Base-by-base conservation (phyloP, 108 stramenopile genomes). In the Conticribra weissflogii region DNA sequence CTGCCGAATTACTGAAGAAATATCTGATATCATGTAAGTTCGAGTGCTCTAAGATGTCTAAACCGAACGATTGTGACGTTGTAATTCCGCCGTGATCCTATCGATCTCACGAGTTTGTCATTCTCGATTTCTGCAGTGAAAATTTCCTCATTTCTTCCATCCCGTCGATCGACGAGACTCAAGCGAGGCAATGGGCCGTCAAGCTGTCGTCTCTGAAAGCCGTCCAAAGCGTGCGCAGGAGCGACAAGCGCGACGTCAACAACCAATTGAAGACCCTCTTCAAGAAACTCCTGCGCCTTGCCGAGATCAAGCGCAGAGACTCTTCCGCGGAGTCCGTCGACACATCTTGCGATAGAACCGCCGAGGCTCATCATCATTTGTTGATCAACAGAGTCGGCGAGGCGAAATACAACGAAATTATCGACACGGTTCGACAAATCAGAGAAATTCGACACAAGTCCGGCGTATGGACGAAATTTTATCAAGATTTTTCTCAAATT, bases 391-490 rank as follows among this genome's bases (percentile, higher is more conserved):
- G 33, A 1, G 23, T 72, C 50, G 71, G 71, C 41, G 71, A 72
- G 22, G 25, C 46, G 22, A 72, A 63, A 31, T 72, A 72, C 29
- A 54, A 72, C 15, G 61, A 63, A 30, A 46, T 72, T 34, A 1
- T 62, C 2, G 8, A 4, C 0, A 24, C 54, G 7, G 27, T 50
- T 12, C 48, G 63, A 14, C 45, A 72, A 46, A 56, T 72, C 36
- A 72, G 54, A 22, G 53, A 52, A 3, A 72, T 72, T 47, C 71
- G 71, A 16, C 41, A 55, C 22, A 47, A 22, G 16, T 72, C 71
- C 18, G 54, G 51, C 19, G 18, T 60, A 25, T 72, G 71, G 71
- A 72, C 71, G 2, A 63, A 72, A 47, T 72, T 61, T 34, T 63
- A 53, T 23, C 27, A 25, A 29, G 45, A 61, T 41, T 53, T 27